Base-by-base conservation (phyloP, 208 protist genomes). In the Leishmania guyanensis region DNA sequence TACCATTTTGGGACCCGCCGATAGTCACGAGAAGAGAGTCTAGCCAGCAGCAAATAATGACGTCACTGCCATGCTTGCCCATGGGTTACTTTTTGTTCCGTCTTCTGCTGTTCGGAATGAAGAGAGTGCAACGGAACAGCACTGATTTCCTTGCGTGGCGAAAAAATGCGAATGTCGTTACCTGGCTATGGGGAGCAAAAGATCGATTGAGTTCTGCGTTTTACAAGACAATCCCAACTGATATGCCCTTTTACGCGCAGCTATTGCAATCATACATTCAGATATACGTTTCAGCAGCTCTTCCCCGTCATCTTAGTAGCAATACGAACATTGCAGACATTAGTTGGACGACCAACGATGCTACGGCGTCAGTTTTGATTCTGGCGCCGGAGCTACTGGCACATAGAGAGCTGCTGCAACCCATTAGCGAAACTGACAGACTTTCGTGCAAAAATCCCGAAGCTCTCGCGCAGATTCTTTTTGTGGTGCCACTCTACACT, bases 1-100 rank as follows among this genome's bases (percentile, higher is more conserved):
- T 97, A 53, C 94, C 94, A 2, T 95, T 95, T 88, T 97, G 94
- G 94, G 77, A 88, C 54, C 94, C 94, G 20, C 94, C 94, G 3
- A 75, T 97, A 17, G 83, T 91, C 17, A 97, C 94, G 17, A 85
- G 94, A 58, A 90, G 87, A 60, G 92, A 95, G 70, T n/a, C 77
- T 3, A 91, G 88, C 12, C 84, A 88, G 69, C 78, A 85, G 64
- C 81, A 90, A 53, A 84, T 92, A 1, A 77, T 97, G 76, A 93
- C 92, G 12, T 97, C 91, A 2, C 68, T 97, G 66, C 90, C 86
- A 48, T 97, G 94, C 86, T 86, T 82, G 20, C 94, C 94, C 20
- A 78, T 95, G 69, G 73, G 88, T 0, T 97, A 95, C 80, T 97
- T 97, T 88, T 46, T 97, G 73, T 84, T 92, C 22, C 84, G 94